Percentiles rank a stretch among this genome's conserved stretches.
Conservation (phyloP, 306 rosid species). For the Castanea sativa region DNA sequence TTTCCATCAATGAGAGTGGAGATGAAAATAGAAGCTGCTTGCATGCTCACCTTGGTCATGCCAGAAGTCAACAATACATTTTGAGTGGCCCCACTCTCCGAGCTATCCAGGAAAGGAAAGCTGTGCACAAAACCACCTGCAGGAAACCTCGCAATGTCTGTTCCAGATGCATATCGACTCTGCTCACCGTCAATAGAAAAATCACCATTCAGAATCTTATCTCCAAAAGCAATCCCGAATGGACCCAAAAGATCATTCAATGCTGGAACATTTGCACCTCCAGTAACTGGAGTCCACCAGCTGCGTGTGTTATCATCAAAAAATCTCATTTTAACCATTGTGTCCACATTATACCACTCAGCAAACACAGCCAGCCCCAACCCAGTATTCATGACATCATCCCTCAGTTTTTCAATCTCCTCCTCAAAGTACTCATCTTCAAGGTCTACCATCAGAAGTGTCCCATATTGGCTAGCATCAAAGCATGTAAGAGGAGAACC, state of each 20-base stretch:
- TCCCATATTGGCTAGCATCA: slow-evolving; percentile 88
- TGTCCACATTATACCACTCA: slow-evolving; percentile 96
- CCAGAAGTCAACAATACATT: slow-evolving; percentile 69
- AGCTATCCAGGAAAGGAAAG: slow-evolving; percentile 88
- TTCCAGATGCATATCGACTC: slow-evolving; percentile 93
- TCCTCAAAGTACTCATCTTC: slow-evolving; percentile 92
- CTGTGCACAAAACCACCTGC: slow-evolving; percentile 79
- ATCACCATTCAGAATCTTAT: slow-evolving; percentile 89
- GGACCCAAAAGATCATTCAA: slow-evolving; percentile 90
- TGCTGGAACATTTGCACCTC: slow-evolving; percentile 94
- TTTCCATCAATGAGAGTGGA: not conserved
- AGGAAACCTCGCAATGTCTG: slow-evolving; percentile 93
- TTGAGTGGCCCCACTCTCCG: slow-evolving; percentile 97
- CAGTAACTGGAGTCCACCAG: slow-evolving; percentile 99
- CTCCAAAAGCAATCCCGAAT: slow-evolving; percentile 94
- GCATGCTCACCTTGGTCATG: slow-evolving; percentile 54
- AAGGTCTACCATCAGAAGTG: slow-evolving; percentile 91
- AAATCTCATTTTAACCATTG: slow-evolving; percentile 97
- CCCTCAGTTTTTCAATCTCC: slow-evolving; percentile 92
- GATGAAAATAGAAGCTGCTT: not conserved
- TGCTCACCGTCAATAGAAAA: slow-evolving; percentile 92
- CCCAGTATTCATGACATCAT: slow-evolving; percentile 82
- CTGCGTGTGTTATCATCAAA: slow-evolving; percentile 96
- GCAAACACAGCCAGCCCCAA: slow-evolving; percentile 88
- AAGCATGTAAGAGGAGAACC: slow-evolving; percentile 97